phyloP scores from a whole-genome alignment of 306 rosid genomes.

The Quercus glauca region DNA sequence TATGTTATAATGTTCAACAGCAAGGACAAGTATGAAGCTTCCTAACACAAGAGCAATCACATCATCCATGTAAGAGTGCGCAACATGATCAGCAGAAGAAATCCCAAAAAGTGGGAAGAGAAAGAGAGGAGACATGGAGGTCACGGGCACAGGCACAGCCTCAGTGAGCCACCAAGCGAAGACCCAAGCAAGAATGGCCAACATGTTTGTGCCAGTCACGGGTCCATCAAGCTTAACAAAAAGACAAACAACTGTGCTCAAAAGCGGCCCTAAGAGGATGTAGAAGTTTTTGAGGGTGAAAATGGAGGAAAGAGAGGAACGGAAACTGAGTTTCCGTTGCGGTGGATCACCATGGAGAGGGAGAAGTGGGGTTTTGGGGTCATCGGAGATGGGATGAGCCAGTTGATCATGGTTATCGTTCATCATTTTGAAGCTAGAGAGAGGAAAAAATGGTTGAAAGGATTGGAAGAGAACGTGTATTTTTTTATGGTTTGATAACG shows the following conservation, averaged over 20 bases:
- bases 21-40: constrained; percentile 81
- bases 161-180: constrained; percentile 87
- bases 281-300: constrained; percentile 39
- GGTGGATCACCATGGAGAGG: constrained; percentile 34
- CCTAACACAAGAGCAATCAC: constrained; percentile 78
- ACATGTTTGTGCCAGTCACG: constrained; percentile 50
- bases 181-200: constrained; percentile 75
- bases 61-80: constrained; percentile 80
- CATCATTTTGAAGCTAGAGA: constrained; percentile 24
- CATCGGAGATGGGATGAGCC: constrained; percentile 20
- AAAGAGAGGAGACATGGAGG: constrained; percentile 82
- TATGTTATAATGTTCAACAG: constrained; percentile 84
- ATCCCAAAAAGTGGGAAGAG: constrained; percentile 78
- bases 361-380: constrained; percentile 60
- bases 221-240: constrained; percentile 55
- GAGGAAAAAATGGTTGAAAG: neutral
- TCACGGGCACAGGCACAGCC: constrained; percentile 84
- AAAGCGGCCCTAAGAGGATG: constrained; percentile 55
- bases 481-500: neutral
- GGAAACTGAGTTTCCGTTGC: constrained; percentile 21
- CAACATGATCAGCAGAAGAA: constrained; percentile 62
- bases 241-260: constrained; percentile 40
- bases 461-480: neutral
- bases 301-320: constrained; percentile 18
- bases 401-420: constrained; percentile 9